Percentiles rank a stretch among this genome's conserved stretches.
Evolutionary conservation across 352 stramenopile genomes (phyloP).

Genomic region (Aphanomyces euteiches): DNA sequence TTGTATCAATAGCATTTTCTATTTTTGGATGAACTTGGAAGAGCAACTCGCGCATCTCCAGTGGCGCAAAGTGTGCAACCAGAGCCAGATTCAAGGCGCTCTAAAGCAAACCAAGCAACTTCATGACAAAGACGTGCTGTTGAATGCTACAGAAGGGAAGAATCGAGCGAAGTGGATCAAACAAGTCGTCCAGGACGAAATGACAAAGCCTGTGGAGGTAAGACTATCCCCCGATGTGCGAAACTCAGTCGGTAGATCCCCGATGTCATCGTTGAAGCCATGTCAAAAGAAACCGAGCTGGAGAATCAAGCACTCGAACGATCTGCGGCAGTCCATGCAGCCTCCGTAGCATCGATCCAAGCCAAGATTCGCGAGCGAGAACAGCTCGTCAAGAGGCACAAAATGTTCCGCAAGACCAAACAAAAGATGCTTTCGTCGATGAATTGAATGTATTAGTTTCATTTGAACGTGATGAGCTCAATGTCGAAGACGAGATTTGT

Average conservation of each 20-base stretch:
- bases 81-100: constrained; percentile 63
- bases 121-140: constrained; percentile 57
- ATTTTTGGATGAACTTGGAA: constrained; percentile 39
- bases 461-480: constrained; percentile 79
- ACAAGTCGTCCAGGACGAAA: constrained; percentile 51
- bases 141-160: constrained; percentile 42
- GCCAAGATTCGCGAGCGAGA: constrained; percentile 22
- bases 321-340: neutral
- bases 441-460: neutral
- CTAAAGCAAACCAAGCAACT: constrained; percentile 56
- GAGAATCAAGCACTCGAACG: constrained; percentile 21
- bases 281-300: constrained; percentile 2
- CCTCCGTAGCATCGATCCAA: constrained; percentile 12
- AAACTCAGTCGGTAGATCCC: constrained; percentile 1
- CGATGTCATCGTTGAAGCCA: neutral
- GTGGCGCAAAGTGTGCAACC: constrained; percentile 70
- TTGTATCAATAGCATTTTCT: neutral
- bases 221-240: too few species aligned
- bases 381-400: constrained; percentile 12
- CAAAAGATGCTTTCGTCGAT: neutral
- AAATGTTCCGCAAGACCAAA: constrained; percentile 17
- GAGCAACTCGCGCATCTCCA: constrained; percentile 63
- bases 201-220: constrained; percentile 45
- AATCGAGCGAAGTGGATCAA: constrained; percentile 48
- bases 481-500: constrained; percentile 92